Evolutionary conservation across 73 alveolate species (phyloP), one percentile per base, ranked within the genome.

Genomic region (Paramecium sexaurelia): DNA sequence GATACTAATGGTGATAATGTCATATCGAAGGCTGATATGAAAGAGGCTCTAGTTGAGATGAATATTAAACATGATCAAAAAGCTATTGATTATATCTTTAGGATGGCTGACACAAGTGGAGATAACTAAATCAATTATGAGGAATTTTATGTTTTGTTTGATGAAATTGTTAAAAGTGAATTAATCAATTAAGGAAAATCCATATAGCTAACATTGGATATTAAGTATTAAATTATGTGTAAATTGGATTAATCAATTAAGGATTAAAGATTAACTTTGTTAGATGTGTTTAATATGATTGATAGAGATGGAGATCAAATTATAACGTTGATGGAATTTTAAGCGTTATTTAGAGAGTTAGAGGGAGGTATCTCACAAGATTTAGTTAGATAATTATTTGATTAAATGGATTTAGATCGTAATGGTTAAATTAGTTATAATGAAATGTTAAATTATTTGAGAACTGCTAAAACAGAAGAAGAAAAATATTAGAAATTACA

Each of bases 21-120:
- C 8, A 82, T 88, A 6, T 55, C 91, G 5, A 88, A 88, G 61
- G 47, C 69, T 10, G 91, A 69, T 45, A 88, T 88, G 94, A 27
- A 39, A 69, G 91, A 68, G 13, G 73, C 94, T 1, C 55, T 88
- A 3, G 7, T 22, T 39, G 15, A 40, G 40, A 55, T 88, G 27
- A 41, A 43, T 39, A 69, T 68, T 11, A 61, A 39, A 37, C 55
- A 56, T 68, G 83, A 68, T 29, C 8, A 75, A 36, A 84, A 67
- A 8, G 87, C 94, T 7, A 37, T 88, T 37, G 94, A 88, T 88
- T 88, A 88, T 69, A 82, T 88, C 2, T 88, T 88, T 20, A 88
- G 55, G 29, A 69, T 88, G 55, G 94, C 94, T 11, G 94, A 88
- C 55, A 88, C 94, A 2, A 55, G 87, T 20, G 94, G 94, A 27